These are phyloP conservation scores for Oryza meridionalis DNA, from an alignment of 176 grass and related monocot species.

Conservation along the genomic window DNA sequence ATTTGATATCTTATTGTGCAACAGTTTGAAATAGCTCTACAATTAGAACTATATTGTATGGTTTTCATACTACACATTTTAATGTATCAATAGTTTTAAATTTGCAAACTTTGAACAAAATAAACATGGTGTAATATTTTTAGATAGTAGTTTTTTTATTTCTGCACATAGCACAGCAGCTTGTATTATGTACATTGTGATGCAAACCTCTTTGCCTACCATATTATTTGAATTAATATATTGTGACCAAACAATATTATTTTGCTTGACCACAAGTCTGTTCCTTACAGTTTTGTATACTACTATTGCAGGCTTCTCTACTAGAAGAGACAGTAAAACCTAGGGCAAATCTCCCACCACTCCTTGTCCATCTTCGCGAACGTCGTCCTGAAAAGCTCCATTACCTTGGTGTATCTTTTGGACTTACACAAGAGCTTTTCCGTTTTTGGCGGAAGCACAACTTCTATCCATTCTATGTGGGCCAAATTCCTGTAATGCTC, in stretches of 20 bases:
- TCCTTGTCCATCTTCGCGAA: constrained; percentile 73
- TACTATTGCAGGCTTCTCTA: constrained; percentile 71
- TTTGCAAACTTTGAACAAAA: background rate
- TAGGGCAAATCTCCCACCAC: constrained; percentile 77
- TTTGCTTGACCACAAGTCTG: background rate
- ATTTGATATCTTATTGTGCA: background rate
- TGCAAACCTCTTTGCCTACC: background rate
- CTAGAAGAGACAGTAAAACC: constrained; percentile 90
- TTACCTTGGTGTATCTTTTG: constrained; percentile 93
- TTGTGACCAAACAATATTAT: background rate
- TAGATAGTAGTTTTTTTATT: constrained; percentile 15
- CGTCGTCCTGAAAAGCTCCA: constrained; percentile 82
- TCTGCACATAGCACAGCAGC: background rate
- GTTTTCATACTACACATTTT: background rate
- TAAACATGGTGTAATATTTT: background rate
- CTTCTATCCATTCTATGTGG: constrained; percentile 91
- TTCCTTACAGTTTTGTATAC: constrained; percentile 19
- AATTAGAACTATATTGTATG: background rate
- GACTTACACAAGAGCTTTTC: constrained; percentile 85
- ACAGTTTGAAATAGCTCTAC: background rate
- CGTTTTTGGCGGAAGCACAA: constrained; percentile 89
- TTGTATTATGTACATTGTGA: background rate
- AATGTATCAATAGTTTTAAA: background rate
- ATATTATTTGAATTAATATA: background rate
- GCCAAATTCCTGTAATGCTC: constrained; percentile 82